Conservation (phyloP, 176 grass and related monocot genomes). For the Elaeis guineensis region DNA sequence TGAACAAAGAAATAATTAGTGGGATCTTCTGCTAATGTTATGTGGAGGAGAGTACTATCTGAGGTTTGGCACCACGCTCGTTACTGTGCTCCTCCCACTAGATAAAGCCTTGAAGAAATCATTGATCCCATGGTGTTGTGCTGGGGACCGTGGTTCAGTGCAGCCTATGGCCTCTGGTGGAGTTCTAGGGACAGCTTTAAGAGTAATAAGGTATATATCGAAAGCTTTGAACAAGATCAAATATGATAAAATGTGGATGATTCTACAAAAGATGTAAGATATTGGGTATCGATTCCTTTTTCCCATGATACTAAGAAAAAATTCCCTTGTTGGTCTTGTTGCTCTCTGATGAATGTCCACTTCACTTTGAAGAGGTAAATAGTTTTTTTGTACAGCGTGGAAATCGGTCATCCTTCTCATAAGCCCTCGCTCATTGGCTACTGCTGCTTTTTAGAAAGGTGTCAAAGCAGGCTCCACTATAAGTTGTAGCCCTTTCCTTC, state of each 20-base stretch:
- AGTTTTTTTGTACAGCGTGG: background rate
- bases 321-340: slow-evolving; percentile 14
- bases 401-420: background rate
- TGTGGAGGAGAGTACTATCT: too few relatives aligned
- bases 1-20: background rate
- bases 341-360: slow-evolving; percentile 37
- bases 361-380: slow-evolving; percentile 11
- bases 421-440: slow-evolving; percentile 11
- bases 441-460: background rate
- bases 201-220: too few relatives aligned
- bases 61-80: too few relatives aligned
- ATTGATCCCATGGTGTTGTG: too few relatives aligned
- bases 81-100: slow-evolving; percentile 7
- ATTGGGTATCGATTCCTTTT: slow-evolving; percentile 30
- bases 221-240: too few relatives aligned
- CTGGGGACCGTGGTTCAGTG: too few relatives aligned
- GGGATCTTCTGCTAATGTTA: background rate
- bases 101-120: background rate
- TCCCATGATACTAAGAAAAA: slow-evolving; percentile 18
- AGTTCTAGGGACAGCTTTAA: too few relatives aligned
- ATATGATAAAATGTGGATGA: background rate
- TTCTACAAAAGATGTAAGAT: slow-evolving; percentile 30
- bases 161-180: too few relatives aligned
- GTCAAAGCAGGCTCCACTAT: slow-evolving; percentile 2
- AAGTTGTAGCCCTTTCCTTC: background rate